Evolutionary conservation across 2,329 filamentous ascomycete species (phyloP), one percentile per base, ranked within the genome.

Genomic region (Microdochium trichocladiopsis): DNA sequence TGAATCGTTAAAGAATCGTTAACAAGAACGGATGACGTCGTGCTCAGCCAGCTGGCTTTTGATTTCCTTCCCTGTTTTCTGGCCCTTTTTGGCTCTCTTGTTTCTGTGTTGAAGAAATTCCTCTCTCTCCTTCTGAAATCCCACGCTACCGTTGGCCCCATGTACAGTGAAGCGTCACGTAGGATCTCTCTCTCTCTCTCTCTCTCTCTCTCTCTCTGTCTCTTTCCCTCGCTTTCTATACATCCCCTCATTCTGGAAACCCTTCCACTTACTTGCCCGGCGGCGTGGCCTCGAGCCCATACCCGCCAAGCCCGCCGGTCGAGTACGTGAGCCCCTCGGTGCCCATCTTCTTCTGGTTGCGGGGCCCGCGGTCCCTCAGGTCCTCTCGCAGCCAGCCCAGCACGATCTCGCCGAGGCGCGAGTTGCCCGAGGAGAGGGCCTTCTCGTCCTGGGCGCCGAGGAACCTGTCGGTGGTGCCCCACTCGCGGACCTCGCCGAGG

Each of bases 371-470:
- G 58, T 88, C 85, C 60, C 78, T 74, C 56, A 96, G 70, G 70
- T 97, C 93, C 55, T 88, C 81, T 65, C 83, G 83, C 67, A 99
- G 74, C 94, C 94, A 99, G 51, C 78, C 78, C 59, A 99, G 73
- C 25, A 97, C 94, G 57, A 99, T 71, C 72, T 95, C 88, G 10
- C 93, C 92, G 8, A 97, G 76, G 52, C 83, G 82, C 62, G 88
- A 94, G 69, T 96, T 96, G 33, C 91, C 91, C 2, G 75, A 76
- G 25, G 59, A 58, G 4, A 56, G 57, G 33, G 65, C 65, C 41
- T 62, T 61, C 43, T 70, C 69, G 22, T 80, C 74, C 47, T 48
- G 23, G 24, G 70, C 68, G 18, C 77, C 72, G 50, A 90, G 75
- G 72, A 94, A 92, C 31, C 76, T 72, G 51, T 86, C 83, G 47